Evolutionary conservation across 2,329 filamentous ascomycete genomes (phyloP).

Genomic region (Pyrenophora seminiperda): DNA sequence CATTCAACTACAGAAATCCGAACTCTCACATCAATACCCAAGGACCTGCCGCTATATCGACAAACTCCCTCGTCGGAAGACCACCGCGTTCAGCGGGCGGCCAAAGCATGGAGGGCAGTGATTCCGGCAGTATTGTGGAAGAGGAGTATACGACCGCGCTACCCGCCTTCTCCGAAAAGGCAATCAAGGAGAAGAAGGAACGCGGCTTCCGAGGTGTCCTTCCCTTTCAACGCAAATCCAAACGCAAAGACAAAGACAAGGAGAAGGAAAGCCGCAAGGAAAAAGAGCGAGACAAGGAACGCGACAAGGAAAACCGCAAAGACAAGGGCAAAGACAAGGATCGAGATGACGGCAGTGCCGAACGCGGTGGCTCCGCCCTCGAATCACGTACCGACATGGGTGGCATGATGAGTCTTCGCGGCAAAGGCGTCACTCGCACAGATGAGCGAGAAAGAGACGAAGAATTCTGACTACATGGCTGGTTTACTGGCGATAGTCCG

Average conservation of each 20-base stretch:
- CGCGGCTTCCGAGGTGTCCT: conserved; percentile 48
- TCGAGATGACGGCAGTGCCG: conserved; percentile 12
- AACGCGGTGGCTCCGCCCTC: conserved; percentile 26
- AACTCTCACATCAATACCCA: conserved; percentile 38
- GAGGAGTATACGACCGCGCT: conserved; percentile 48
- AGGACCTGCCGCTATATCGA: conserved; percentile 19
- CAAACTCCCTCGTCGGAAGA: conserved; percentile 26
- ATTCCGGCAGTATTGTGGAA: conserved; percentile 43
- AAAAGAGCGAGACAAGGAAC: conserved; percentile 14
- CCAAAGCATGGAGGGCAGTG: conserved; percentile 41
- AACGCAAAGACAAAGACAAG: conserved; percentile 36
- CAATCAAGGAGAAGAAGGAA: conserved; percentile 45
- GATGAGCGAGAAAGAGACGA: conserved; percentile 21
- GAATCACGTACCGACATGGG: conserved; percentile 24
- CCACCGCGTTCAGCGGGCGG: conserved; percentile 36
- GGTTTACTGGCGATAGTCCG: conserved; percentile 38
- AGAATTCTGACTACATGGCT: conserved; percentile 46
- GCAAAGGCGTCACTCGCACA: conserved; percentile 1
- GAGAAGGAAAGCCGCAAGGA: conserved; percentile 18
- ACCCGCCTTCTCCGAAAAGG: conserved; percentile 42
- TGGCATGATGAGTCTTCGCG: conserved; percentile 1
- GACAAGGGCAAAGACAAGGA: conserved; percentile 25
- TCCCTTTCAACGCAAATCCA: conserved; percentile 45
- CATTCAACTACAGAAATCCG: conserved; percentile 28
- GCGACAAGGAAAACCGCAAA: conserved; percentile 22